Percentiles rank a stretch among this genome's conserved stretches.
Evolutionary conservation across 192 early-diverging fungal genomes (phyloP).

Genomic region (Umbelopsis isabellina): DNA sequence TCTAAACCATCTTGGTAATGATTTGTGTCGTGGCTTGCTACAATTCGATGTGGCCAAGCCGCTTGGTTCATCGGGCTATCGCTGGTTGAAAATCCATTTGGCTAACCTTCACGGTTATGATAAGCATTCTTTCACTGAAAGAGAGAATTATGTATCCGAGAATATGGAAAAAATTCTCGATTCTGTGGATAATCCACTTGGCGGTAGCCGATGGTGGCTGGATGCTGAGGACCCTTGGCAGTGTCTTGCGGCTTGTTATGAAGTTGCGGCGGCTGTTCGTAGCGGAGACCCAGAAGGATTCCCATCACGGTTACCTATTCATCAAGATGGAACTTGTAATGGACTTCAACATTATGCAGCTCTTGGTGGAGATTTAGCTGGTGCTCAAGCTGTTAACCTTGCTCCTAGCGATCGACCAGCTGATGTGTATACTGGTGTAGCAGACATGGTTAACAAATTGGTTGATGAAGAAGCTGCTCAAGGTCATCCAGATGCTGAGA

Average conservation of each 20-base stretch:
- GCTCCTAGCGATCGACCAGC: constrained; percentile 80
- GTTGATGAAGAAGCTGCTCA: constrained; percentile 69
- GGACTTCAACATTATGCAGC: constrained; percentile 99
- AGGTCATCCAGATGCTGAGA: constrained; percentile 64
- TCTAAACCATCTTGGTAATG: constrained; percentile 96
- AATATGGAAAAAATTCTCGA: constrained; percentile 82
- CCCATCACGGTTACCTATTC: constrained; percentile 79
- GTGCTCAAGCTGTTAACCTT: constrained; percentile 90
- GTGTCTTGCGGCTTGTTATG: constrained; percentile 87
- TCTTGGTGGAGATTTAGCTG: constrained; percentile 86
- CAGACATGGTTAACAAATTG: constrained; percentile 67
- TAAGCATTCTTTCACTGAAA: constrained; percentile 87
- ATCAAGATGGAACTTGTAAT: constrained; percentile 98
- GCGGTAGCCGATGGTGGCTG: constrained; percentile 85
- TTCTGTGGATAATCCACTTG: constrained; percentile 80
- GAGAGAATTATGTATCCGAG: constrained; percentile 73
- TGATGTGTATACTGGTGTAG: constrained; percentile 93
- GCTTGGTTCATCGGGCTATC: constrained; percentile 76
- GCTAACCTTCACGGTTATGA: constrained; percentile 91
- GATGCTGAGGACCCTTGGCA: constrained; percentile 93
- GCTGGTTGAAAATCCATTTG: constrained; percentile 95
- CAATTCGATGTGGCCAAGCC: constrained; percentile 80
- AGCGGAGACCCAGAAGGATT: constrained; percentile 74
- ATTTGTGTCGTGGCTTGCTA: constrained; percentile 93
- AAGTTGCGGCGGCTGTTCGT: constrained; percentile 74